A percentile compares a stretch with the other conserved stretches of the same genome.
Conservation (phyloP, 495 filamentous ascomycete species). For the Peziza echinospora region DNA sequence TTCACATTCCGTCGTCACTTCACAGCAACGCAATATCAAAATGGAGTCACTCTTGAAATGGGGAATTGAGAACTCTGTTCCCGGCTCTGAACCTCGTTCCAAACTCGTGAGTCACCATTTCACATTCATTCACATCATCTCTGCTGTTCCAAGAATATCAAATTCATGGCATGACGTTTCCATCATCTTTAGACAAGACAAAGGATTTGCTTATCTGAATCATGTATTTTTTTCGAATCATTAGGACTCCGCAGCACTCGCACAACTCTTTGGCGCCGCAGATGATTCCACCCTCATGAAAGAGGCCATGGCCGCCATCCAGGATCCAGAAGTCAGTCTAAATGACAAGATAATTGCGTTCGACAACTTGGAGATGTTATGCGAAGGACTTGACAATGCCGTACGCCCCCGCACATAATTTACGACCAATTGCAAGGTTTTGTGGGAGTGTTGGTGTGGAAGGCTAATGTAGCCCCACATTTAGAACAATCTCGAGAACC, state of each 20-base stretch:
- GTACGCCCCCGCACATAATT: no score
- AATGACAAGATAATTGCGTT: slow-evolving; percentile 71
- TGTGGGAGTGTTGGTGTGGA: no score
- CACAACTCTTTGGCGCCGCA: slow-evolving; percentile 52
- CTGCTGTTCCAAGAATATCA: no score
- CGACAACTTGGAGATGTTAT: slow-evolving; percentile 86
- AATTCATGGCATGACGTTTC: no score
- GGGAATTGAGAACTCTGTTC: slow-evolving; percentile 61
- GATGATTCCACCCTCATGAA: slow-evolving; percentile 82
- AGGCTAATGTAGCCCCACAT: no score
- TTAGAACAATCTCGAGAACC: slow-evolving; percentile 54
- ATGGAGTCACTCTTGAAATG: slow-evolving; percentile 78
- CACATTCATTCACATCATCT: no score
- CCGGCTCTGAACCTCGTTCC: slow-evolving; percentile 19
- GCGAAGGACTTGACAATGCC: slow-evolving; percentile 85
- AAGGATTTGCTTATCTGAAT: background rate
- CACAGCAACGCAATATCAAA: no score
- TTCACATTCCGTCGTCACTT: no score
- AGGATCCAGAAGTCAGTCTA: slow-evolving; percentile 37
- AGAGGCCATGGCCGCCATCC: slow-evolving; percentile 51
- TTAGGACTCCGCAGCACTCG: slow-evolving; percentile 38
- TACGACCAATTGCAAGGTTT: no score
- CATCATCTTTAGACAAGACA: no score
- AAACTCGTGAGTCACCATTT: background rate
- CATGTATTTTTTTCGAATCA: background rate